Percentiles rank a stretch among this genome's conserved stretches.
Conservation (phyloP, 1,284 basidiomycete genomes). For the Microstroma glucosiphilum region DNA sequence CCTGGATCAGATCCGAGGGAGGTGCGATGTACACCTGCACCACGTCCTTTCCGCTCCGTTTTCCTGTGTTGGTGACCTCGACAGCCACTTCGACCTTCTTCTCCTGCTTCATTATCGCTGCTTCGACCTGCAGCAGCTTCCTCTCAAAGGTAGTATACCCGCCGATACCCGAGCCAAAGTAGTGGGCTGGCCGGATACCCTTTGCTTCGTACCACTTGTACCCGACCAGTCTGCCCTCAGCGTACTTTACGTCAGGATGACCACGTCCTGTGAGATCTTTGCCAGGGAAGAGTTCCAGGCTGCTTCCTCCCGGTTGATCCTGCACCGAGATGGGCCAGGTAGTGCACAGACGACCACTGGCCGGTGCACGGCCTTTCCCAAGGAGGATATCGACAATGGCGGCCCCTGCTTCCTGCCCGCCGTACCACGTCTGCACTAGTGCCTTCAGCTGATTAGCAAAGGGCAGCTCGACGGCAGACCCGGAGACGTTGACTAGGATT, state of each 20-base stretch:
- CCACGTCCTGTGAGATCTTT: not conserved
- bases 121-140: not conserved
- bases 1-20: not conserved
- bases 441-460: constrained; percentile 6
- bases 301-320: constrained; percentile 12
- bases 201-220: constrained; percentile 13
- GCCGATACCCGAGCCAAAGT: constrained; percentile 13
- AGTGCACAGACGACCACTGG: constrained; percentile 9
- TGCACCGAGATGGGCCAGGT: constrained; percentile 8
- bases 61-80: constrained; percentile 13
- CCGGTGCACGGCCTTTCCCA: constrained; percentile 10
- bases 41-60: constrained; percentile 13
- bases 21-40: constrained; percentile 11
- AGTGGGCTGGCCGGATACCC: not conserved
- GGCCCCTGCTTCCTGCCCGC: constrained; percentile 13
- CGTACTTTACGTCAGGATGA: constrained; percentile 12
- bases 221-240: constrained; percentile 12
- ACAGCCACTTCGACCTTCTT: constrained; percentile 1
- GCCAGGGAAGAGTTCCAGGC: constrained; percentile 8
- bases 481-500: constrained; percentile 11
- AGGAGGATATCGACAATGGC: constrained; percentile 12
- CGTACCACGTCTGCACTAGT: constrained; percentile 15
- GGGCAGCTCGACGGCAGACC: constrained; percentile 15
- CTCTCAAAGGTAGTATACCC: constrained; percentile 16
- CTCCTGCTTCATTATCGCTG: not conserved